Percentiles rank a stretch among this genome's conserved stretches.
Evolutionary conservation across 768 basidiomycete species (phyloP).

Genomic region (Naganishia friedmannii): DNA sequence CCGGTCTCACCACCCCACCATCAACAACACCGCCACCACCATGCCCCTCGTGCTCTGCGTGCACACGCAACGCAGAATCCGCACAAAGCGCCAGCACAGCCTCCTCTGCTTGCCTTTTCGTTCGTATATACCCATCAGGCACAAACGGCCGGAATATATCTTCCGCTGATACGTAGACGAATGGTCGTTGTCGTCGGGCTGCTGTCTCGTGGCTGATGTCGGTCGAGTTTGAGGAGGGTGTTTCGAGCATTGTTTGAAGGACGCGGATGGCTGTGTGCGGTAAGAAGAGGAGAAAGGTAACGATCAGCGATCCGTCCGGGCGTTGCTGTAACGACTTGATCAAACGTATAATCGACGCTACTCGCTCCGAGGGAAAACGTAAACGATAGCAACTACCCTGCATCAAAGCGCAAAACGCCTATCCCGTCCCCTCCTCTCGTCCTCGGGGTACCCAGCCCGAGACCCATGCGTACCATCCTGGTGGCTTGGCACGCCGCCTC

Average conservation of each 20-base stretch:
- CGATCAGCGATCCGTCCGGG: neutral
- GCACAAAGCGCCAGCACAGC: slow-evolving; percentile 56
- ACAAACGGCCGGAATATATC: slow-evolving; percentile 86
- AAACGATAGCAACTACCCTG: too few relatives aligned
- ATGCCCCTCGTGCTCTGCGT: neutral
- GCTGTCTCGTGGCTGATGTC: neutral
- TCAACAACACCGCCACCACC: slow-evolving; percentile 30
- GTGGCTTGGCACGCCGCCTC: too few relatives aligned
- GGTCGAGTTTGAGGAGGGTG: slow-evolving; percentile 23
- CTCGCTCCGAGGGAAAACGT: too few relatives aligned
- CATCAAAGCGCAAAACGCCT: too few relatives aligned
- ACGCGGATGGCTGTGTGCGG: slow-evolving; percentile 61
- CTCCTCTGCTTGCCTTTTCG: slow-evolving; percentile 87
- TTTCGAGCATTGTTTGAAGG: slow-evolving; percentile 65
- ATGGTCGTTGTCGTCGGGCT: slow-evolving; percentile 53
- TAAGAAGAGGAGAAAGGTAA: neutral
- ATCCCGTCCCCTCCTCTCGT: too few relatives aligned
- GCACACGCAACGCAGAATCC: neutral
- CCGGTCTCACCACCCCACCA: slow-evolving; percentile 60
- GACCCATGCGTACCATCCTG: too few relatives aligned
- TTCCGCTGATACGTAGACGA: slow-evolving; percentile 93
- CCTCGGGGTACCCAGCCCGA: too few relatives aligned
- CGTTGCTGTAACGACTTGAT: neutral
- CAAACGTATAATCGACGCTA: too few relatives aligned
- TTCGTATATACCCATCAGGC: slow-evolving; percentile 78